These are phyloP conservation scores for Umbelopsis sp. DNA, from an alignment of 192 early-diverging fungal genomes.

Conservation along the genomic window DNA sequence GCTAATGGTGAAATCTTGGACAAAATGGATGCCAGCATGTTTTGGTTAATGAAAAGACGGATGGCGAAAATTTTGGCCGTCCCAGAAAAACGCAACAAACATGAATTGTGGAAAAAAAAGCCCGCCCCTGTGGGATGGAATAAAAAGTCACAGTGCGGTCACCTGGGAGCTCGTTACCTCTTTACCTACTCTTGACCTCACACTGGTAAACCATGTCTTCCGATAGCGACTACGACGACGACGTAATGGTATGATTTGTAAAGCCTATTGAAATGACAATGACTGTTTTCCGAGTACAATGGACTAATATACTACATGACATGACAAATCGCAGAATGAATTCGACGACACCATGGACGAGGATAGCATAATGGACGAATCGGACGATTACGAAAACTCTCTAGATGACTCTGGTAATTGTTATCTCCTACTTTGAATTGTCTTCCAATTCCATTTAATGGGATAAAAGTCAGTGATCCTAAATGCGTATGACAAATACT, in stretches of 20 bases:
- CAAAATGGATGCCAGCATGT: slow-evolving; percentile 17
- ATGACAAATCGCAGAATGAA: slow-evolving; percentile 17
- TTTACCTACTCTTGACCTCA: slow-evolving; percentile 1
- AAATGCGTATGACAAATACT: background rate
- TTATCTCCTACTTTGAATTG: background rate
- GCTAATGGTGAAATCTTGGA: slow-evolving; percentile 1
- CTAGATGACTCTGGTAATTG: slow-evolving; percentile 24
- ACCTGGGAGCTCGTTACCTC: background rate
- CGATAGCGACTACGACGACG: slow-evolving; percentile 36
- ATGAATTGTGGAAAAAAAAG: background rate
- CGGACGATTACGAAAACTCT: slow-evolving; percentile 24
- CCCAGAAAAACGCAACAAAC: background rate
- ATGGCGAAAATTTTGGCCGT: background rate
- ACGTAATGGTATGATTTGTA: background rate
- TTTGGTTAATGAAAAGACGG: background rate
- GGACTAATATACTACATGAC: background rate
- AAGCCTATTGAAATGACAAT: no score
- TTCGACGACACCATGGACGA: slow-evolving; percentile 33
- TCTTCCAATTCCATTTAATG: no score
- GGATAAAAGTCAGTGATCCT: background rate
- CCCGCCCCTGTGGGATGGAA: background rate
- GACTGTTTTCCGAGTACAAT: background rate
- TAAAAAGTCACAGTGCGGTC: slow-evolving; percentile 12
- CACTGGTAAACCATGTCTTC: slow-evolving; percentile 26
- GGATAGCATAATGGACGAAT: slow-evolving; percentile 20